Conservation (phyloP, 2,329 filamentous ascomycete genomes). For the Ramularia endophylla region DNA sequence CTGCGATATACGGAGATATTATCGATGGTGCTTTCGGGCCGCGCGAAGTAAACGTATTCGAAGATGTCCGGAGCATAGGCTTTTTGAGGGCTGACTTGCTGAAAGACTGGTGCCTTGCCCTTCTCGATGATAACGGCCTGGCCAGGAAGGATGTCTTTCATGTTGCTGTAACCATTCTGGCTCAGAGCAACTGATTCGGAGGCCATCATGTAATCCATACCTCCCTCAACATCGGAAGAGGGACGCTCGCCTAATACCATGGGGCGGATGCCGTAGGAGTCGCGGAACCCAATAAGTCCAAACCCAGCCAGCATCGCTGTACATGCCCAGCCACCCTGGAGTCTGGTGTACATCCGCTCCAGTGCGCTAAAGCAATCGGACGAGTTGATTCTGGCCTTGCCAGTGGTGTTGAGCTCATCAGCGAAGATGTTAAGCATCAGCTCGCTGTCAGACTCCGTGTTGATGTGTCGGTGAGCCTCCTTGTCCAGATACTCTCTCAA, state of each 20-base stretch:
- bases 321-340: constrained; percentile 71
- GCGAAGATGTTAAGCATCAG: constrained; percentile 86
- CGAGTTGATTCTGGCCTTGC: constrained; percentile 72
- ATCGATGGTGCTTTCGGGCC: constrained; percentile 77
- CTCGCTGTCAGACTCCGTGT: constrained; percentile 84
- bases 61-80: constrained; percentile 81
- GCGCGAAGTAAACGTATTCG: constrained; percentile 81
- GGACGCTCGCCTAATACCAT: constrained; percentile 70
- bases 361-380: constrained; percentile 71
- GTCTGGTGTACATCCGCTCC: constrained; percentile 64
- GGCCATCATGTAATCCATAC: constrained; percentile 80
- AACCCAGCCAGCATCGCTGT: constrained; percentile 79
- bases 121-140: constrained; percentile 83
- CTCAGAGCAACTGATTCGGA: constrained; percentile 80
- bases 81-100: constrained; percentile 62
- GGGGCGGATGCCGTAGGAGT: constrained; percentile 75
- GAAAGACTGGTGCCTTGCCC: constrained; percentile 65
- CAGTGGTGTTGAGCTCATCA: constrained; percentile 70
- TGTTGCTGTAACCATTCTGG: constrained; percentile 72
- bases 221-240: constrained; percentile 40
- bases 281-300: constrained; percentile 72
- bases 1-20: constrained; percentile 81
- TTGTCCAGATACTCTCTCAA: constrained; percentile 67
- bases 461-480: constrained; percentile 78
- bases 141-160: constrained; percentile 73